phyloP scores from a whole-genome alignment of 106 monocot species.

The Acorus calamus region DNA sequence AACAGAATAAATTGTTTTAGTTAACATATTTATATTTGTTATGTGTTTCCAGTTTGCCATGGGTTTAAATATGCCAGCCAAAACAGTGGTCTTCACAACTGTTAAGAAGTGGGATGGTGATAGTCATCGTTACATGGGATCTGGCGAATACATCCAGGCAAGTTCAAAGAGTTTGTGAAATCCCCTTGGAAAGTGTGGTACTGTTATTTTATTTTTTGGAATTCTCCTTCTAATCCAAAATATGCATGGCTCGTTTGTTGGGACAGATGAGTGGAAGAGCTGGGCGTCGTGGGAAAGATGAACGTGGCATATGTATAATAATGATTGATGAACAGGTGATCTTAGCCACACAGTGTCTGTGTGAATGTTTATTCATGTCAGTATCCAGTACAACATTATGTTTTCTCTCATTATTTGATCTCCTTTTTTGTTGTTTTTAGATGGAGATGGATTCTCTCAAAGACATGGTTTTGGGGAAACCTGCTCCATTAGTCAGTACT shows the following conservation, averaged over 20 bases:
- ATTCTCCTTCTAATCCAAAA: no score
- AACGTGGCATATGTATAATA: conserved; percentile 94
- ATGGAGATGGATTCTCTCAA: conserved; percentile 93
- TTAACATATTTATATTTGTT: background rate
- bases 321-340: conserved; percentile 95
- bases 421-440: conserved; percentile 20
- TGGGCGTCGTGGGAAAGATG: conserved; percentile 98
- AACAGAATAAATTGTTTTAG: background rate
- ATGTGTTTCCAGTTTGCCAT: conserved; percentile 73
- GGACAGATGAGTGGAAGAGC: conserved; percentile 97
- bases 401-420: no score
- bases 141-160: conserved; percentile 99
- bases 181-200: background rate
- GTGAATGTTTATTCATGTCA: no score
- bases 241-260: background rate
- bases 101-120: conserved; percentile 99
- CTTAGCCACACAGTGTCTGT: background rate
- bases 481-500: conserved; percentile 96
- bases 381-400: no score
- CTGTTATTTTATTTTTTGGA: background rate
- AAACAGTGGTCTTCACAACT: conserved; percentile 94
- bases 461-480: conserved; percentile 94
- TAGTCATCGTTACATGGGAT: conserved; percentile 71
- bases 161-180: background rate
- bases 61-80: conserved; percentile 99